These are phyloP conservation scores for Phlebiopsis gigantea DNA, from an alignment of 768 basidiomycete genomes.

Conservation along the genomic window DNA sequence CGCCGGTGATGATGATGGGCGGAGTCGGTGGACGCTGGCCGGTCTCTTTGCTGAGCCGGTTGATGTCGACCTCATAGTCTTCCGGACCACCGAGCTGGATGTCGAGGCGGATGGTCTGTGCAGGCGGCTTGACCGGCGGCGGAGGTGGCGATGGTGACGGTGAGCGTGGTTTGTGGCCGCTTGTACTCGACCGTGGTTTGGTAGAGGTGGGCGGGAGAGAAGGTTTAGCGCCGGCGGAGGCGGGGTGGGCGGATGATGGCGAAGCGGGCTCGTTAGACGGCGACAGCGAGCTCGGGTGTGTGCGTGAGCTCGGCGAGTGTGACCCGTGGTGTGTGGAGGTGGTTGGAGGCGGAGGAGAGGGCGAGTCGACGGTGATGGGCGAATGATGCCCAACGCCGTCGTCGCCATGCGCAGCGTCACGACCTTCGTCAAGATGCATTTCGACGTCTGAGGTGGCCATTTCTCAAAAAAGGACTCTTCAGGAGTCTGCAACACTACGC, in stretches of 20 bases:
- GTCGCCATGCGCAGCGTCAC: conserved; percentile 7
- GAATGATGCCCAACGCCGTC: conserved; percentile 19
- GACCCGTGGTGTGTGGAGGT: background rate
- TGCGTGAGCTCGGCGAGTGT: background rate
- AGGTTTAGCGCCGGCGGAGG: conserved; percentile 5
- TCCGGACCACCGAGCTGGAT: conserved; percentile 68
- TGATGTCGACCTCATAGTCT: conserved; percentile 71
- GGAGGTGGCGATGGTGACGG: conserved; percentile 56
- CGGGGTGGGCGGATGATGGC: conserved; percentile 22
- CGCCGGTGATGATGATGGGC: conserved; percentile 27
- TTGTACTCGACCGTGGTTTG: conserved; percentile 8
- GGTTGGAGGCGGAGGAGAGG: background rate
- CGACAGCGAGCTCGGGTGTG: background rate
- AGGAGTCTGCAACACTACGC: no score
- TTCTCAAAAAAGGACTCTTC: background rate
- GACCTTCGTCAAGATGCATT: background rate
- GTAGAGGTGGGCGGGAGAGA: background rate
- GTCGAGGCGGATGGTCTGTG: conserved; percentile 62
- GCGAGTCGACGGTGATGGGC: conserved; percentile 17
- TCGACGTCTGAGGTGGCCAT: conserved; percentile 8
- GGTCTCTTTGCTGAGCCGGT: conserved; percentile 49
- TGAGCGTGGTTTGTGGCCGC: conserved; percentile 34
- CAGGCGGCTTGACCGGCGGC: conserved; percentile 39
- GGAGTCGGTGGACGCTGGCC: conserved; percentile 65
- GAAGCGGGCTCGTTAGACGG: background rate